Percentiles rank a stretch among this genome's conserved stretches.
These are phyloP conservation scores for Botryotinia narcissicola DNA, from an alignment of 2,329 filamentous ascomycete genomes.

Conservation along the genomic window DNA sequence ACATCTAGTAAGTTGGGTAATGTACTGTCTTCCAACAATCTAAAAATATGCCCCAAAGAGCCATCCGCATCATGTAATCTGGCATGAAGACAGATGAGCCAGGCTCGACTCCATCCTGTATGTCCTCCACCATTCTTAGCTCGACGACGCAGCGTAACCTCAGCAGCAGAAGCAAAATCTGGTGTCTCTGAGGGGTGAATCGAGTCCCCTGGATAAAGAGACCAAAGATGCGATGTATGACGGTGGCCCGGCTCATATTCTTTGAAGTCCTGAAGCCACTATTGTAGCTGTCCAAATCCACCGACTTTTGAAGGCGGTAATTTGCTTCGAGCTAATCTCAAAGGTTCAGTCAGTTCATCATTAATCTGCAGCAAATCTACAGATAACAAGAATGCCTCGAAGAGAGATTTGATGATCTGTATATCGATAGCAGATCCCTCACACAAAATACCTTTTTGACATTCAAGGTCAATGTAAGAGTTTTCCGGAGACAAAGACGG, in stretches of 20 bases:
- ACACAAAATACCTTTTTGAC: conserved; percentile 38
- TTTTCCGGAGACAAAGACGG: conserved; percentile 44
- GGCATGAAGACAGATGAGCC: conserved; percentile 47
- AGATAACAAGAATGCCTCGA: conserved; percentile 36
- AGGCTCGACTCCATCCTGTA: conserved; percentile 50
- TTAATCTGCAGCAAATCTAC: conserved; percentile 1
- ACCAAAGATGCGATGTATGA: conserved; percentile 47
- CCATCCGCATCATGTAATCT: conserved; percentile 43
- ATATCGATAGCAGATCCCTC: conserved; percentile 50
- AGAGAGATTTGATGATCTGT: conserved; percentile 44
- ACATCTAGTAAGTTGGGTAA: conserved; percentile 47
- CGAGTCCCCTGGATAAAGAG: conserved; percentile 42
- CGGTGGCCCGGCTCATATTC: conserved; percentile 46
- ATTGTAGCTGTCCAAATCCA: conserved; percentile 41
- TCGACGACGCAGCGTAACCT: conserved; percentile 37
- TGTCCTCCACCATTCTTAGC: conserved; percentile 44
- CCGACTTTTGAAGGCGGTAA: conserved; percentile 31
- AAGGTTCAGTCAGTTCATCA: not conserved
- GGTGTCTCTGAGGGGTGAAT: conserved; percentile 41
- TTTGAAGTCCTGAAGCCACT: conserved; percentile 43
- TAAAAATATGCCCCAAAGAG: conserved; percentile 41
- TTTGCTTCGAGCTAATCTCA: not conserved
- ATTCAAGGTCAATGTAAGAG: conserved; percentile 32
- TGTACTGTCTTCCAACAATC: conserved; percentile 44
- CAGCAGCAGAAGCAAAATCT: conserved; percentile 35